phyloP scores from a whole-genome alignment of 805 yeast species.

The Candida tammaniensis region DNA sequence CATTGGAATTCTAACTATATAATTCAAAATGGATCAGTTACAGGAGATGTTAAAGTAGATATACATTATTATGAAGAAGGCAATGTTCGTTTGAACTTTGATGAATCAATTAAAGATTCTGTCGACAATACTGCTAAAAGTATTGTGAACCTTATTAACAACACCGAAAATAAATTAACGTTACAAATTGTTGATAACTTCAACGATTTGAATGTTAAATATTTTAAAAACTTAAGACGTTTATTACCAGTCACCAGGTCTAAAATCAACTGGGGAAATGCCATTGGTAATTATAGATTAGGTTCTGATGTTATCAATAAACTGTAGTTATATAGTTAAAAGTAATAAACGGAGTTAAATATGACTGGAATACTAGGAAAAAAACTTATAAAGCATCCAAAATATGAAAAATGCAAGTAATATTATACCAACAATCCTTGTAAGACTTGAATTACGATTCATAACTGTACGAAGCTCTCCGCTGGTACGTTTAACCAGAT shows the following conservation, averaged over 20 bases:
- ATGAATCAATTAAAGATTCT: conserved; percentile 28
- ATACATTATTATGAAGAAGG: conserved; percentile 97
- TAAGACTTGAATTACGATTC: conserved; percentile 40
- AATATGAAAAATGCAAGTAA: conserved; percentile 31
- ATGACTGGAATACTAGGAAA: conserved; percentile 9
- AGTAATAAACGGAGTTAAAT: not conserved
- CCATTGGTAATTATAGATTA: conserved; percentile 83
- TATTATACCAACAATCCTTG: conserved; percentile 35
- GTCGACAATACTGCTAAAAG: conserved; percentile 23
- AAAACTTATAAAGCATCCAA: conserved; percentile 39
- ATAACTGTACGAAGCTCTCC: conserved; percentile 39
- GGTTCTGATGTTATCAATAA: conserved; percentile 70
- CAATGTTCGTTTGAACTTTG: conserved; percentile 70
- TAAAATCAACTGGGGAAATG: conserved; percentile 92
- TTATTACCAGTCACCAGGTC: conserved; percentile 89
- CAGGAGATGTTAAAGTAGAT: conserved; percentile 62
- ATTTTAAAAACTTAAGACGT: conserved; percentile 84
- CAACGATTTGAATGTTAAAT: conserved; percentile 68
- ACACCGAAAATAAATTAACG: conserved; percentile 60
- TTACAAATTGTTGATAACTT: conserved; percentile 59
- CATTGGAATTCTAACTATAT: conserved; percentile 74
- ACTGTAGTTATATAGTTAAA: conserved; percentile 5
- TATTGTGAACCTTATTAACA: conserved; percentile 47
- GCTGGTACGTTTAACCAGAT: conserved; percentile 37
- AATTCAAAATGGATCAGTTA: conserved; percentile 35